Base-by-base conservation (phyloP, 2,329 filamentous ascomycete species). In the Colletotrichum acutatum region DNA sequence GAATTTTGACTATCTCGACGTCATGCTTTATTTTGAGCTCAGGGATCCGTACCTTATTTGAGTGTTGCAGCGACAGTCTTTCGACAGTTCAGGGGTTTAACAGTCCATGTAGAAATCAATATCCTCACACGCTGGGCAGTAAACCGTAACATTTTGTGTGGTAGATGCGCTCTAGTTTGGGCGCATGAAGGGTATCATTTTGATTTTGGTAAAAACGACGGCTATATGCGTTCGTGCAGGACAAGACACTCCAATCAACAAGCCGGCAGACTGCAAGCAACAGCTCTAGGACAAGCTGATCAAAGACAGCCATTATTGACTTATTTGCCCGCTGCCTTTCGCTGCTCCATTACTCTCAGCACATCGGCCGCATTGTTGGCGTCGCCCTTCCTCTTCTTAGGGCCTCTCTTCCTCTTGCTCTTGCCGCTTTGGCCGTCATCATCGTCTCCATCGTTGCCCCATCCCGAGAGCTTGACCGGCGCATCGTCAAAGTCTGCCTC, bases 311-410 rank as follows among this genome's bases (percentile, higher is more conserved):
- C 42, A n/a, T 24, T 5, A 8, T 4, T 46, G 14, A 19, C 37
- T 34, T 19, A 22, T 28, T 69, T 66, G 59, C 42, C 78, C 1
- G 78, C 80, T 37, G 79, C 80, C 68, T 88, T 88, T 58, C 86
- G 84, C 77, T 86, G 84, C 79, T 97, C 93, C 78, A 98, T 89
- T 32, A 95, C 93, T 71, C 90, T 90, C 86, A 97, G 84, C 66
- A 98, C 94, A 85, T 97, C 94, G 5, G 89, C 89, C 16, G 91
- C 93, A 82, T 88, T 96, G 79, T 98, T 94, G 72, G 84, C 91
- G 80, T 95, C 93, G 0, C 93, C 93, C 81, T 94, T 95, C 78
- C 90, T 89, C 85, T 94, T 95, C 86, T 93, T 94, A 0, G 88
- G 85, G 0, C 91, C 92, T 75, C 93, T 89, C 83, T 94, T 94